Conservation (phyloP, 2,329 filamentous ascomycete genomes). For the Aspergillus tubingensis region DNA sequence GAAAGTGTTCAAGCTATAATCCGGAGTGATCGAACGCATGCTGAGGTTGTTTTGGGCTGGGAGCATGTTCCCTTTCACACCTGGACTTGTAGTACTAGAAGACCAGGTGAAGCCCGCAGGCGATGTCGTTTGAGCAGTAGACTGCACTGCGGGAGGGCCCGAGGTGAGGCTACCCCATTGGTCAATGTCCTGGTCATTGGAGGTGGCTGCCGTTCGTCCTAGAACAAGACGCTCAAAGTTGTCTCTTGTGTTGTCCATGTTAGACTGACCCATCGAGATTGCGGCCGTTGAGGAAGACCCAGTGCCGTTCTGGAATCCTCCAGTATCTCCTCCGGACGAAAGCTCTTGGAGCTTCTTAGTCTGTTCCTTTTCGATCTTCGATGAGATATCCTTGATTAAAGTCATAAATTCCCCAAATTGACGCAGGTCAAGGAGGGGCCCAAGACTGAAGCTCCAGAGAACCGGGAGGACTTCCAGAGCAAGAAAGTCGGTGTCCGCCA, state of each 20-base stretch:
- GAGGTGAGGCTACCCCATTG: conserved; percentile 36
- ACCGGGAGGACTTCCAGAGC: conserved; percentile 88
- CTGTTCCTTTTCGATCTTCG: conserved; percentile 84
- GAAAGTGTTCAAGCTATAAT: conserved; percentile 51
- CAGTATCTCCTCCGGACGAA: conserved; percentile 58
- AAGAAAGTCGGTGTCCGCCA: conserved; percentile 85
- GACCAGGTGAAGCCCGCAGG: conserved; percentile 47
- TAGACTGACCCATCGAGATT: conserved; percentile 42
- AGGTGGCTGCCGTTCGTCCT: conserved; percentile 57
- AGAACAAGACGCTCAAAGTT: conserved; percentile 92
- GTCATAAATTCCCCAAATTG: conserved; percentile 91
- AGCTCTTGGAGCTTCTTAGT: conserved; percentile 85
- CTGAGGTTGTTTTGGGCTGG: conserved; percentile 26
- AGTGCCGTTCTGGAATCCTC: conserved; percentile 41
- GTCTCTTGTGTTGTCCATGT: conserved; percentile 59
- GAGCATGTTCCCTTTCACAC: conserved; percentile 22
- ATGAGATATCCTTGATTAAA: conserved; percentile 77
- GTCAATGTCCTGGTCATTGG: conserved; percentile 34
- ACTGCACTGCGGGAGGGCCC: conserved; percentile 31
- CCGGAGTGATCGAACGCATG: conserved; percentile 54
- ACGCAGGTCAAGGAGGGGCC: conserved; percentile 80
- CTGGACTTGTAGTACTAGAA: conserved; percentile 27
- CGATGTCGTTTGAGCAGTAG: conserved; percentile 23
- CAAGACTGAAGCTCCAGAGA: conserved; percentile 88
- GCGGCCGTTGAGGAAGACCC: conserved; percentile 29